Base-by-base conservation (phyloP, 129 eudicot genomes). In the Tagetes erecta region DNA sequence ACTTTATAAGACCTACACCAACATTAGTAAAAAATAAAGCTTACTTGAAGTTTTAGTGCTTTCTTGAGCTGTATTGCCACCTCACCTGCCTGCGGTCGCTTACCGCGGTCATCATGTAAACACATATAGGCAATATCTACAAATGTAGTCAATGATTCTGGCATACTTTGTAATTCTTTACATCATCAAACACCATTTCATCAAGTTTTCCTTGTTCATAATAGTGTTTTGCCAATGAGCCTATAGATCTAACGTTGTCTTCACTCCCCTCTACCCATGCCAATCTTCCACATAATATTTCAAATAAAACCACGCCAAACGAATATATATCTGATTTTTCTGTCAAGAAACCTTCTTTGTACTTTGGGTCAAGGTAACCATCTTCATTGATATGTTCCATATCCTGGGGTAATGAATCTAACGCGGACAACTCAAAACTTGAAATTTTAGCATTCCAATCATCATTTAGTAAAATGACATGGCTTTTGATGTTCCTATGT, bases 281-380 rank as follows among this genome's bases (percentile, higher is more conserved):
- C 37, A 57, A 27, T 27, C 63, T 56, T 56, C 63, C 63, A 8
- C 63, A 30, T 37, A 56, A 30, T 36, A 56, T 30, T 9, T 56
- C 63, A 56, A 56, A 56, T 31, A 56, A 56, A 56, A 56, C 63
- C 12, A 56, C 63, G 8, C 63, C 63, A 30, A 56, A 27, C 27
- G 63, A 27, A 56, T 56, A 56, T 8, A 56, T 56, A 56, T 56
- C 63, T 27, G 63, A 56, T 27, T 56, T 56, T 56, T 56, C 63
- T 1, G 63, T 27, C 30, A 56, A 6, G 37, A 27, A 56, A 56
- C 63, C 63, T 27, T 30, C 13, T 57, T 33, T 57, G 39, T 57
- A 33, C 6, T 57, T 13, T 31, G 39, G 64, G 12, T 57, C 64
- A 27, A 57, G 13, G 64, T 57, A 57, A 38, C 64, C 6, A 57